Evolutionary conservation across 345 rosid genomes (phyloP).

Genomic region (Excoecaria agallocha): DNA sequence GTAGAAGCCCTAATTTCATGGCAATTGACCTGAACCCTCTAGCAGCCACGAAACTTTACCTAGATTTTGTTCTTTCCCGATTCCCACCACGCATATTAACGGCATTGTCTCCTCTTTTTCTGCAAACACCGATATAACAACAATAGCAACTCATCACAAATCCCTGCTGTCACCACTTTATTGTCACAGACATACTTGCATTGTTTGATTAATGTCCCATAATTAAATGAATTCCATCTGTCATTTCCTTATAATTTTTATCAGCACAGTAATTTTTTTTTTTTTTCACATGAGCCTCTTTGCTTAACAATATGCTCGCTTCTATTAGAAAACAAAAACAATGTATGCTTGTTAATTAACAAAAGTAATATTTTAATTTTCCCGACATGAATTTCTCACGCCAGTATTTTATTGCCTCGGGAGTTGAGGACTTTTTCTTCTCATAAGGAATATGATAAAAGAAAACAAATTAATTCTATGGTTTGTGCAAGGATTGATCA

Average conservation of each 20-base stretch:
- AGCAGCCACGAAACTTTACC: conserved; percentile 27
- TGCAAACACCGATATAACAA: conserved; percentile 2
- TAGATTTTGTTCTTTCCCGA: conserved; percentile 24
- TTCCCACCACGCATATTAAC: conserved; percentile 29
- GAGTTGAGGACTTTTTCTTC: not conserved
- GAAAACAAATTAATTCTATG: no score
- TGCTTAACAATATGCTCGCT: not conserved
- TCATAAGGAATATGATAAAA: not conserved
- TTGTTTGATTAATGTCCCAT: not conserved
- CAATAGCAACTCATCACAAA: not conserved
- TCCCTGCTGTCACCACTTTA: not conserved
- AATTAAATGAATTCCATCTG: conserved; percentile 4
- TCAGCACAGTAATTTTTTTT: not conserved
- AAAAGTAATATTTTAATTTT: not conserved
- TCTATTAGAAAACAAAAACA: no score
- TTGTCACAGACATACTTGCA: not conserved
- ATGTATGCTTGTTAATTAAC: no score
- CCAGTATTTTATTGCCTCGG: not conserved
- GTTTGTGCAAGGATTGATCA: no score
- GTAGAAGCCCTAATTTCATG: conserved; percentile 21
- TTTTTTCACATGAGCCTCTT: not conserved
- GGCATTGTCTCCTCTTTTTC: conserved; percentile 23
- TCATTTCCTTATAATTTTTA: not conserved
- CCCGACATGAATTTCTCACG: not conserved
- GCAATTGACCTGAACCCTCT: conserved; percentile 26